A percentile compares a stretch with the other conserved stretches of the same genome.
Evolutionary conservation across 2,329 filamentous ascomycete genomes (phyloP).

Genomic region (Trichoderma sp.): DNA sequence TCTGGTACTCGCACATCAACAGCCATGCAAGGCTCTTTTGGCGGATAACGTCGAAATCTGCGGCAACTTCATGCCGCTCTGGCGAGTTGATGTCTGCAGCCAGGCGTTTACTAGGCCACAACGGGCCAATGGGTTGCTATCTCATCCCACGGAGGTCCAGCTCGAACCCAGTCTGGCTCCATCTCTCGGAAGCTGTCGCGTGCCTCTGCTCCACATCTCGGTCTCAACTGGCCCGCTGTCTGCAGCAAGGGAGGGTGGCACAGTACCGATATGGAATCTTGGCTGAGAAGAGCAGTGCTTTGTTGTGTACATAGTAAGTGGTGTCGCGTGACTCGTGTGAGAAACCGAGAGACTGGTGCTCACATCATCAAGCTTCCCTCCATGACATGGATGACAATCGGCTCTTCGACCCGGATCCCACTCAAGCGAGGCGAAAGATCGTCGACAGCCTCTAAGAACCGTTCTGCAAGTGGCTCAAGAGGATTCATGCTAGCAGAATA

Average conservation of each 20-base stretch:
- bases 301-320: background rate
- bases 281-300: background rate
- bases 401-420: background rate
- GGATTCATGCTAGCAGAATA: background rate
- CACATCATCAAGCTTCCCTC: slow-evolving; percentile 11
- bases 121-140: background rate
- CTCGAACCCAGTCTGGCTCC: background rate
- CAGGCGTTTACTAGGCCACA: background rate
- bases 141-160: background rate
- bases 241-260: background rate
- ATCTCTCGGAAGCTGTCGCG: slow-evolving; percentile 9
- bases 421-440: background rate
- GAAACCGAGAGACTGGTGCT: background rate
- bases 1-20: background rate
- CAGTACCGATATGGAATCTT: background rate
- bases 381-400: background rate
- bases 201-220: slow-evolving; percentile 10
- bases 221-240: background rate
- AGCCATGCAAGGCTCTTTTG: background rate
- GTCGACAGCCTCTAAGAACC: background rate
- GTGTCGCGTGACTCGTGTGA: slow-evolving; percentile 3
- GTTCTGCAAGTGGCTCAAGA: background rate
- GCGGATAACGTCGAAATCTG: background rate
- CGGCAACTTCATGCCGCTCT: background rate
- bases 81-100: background rate